phyloP scores from a whole-genome alignment of 164 flowering plant genomes.

The Aristolochia fimbriata region DNA sequence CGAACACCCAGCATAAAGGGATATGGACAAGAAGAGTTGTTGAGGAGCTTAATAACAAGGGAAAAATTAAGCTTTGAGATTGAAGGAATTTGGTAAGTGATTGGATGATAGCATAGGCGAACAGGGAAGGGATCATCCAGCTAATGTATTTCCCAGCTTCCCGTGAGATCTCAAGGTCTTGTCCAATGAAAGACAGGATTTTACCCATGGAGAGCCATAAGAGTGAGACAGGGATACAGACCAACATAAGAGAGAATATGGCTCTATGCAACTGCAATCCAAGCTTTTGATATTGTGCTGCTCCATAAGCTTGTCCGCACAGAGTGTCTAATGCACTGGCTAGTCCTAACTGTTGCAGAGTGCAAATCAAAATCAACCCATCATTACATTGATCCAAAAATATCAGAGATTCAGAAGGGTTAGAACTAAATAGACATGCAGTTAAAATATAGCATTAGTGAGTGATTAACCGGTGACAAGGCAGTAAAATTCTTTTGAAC shows the following conservation, averaged over 20 bases:
- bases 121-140: slow-evolving; percentile 41
- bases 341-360: slow-evolving; percentile 38
- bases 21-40: slow-evolving; percentile 26
- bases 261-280: slow-evolving; percentile 37
- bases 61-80: slow-evolving; percentile 35
- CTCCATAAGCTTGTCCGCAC: slow-evolving; percentile 63
- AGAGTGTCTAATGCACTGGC: slow-evolving; percentile 49
- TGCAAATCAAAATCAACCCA: background rate
- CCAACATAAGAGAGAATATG: slow-evolving; percentile 28
- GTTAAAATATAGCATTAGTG: too few relatives aligned
- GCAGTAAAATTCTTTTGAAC: too few relatives aligned
- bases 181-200: slow-evolving; percentile 35
- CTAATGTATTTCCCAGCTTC: slow-evolving; percentile 39
- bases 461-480: too few relatives aligned
- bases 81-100: slow-evolving; percentile 34
- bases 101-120: slow-evolving; percentile 39
- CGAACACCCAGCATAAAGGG: slow-evolving; percentile 45
- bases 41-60: slow-evolving; percentile 33
- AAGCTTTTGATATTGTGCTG: slow-evolving; percentile 35
- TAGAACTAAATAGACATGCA: too few relatives aligned
- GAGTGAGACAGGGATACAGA: slow-evolving; percentile 35
- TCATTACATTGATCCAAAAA: background rate
- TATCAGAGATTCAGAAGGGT: too few relatives aligned
- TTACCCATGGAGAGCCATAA: slow-evolving; percentile 36
- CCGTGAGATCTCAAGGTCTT: slow-evolving; percentile 40